phyloP scores from a whole-genome alignment of 2,329 filamentous ascomycete species.

The Microsporum ferrugineum region DNA sequence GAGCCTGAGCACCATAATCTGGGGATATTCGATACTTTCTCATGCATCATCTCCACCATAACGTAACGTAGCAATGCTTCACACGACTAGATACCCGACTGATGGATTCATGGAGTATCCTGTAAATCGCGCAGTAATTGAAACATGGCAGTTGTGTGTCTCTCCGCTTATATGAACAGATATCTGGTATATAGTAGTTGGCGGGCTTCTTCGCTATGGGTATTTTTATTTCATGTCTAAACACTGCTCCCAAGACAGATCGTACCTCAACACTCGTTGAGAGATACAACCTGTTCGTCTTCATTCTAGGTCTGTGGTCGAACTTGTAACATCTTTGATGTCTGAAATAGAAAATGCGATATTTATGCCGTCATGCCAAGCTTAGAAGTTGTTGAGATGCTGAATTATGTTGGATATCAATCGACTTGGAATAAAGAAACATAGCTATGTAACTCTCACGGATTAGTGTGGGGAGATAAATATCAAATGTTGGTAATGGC shows the following conservation, averaged over 20 bases:
- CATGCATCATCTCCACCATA: not conserved
- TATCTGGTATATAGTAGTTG: not conserved
- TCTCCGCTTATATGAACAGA: not conserved
- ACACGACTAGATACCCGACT: not conserved
- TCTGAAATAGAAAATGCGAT: not conserved
- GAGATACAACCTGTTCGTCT: not conserved
- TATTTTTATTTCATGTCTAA: not conserved
- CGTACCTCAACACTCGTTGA: not conserved
- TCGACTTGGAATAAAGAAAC: not conserved
- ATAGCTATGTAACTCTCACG: not conserved
- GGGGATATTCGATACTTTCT: not conserved
- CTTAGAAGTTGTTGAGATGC: not conserved
- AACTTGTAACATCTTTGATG: not conserved
- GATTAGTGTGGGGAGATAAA: not conserved
- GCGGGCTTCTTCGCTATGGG: not conserved
- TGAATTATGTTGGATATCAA: not conserved
- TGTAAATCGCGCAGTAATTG: not conserved
- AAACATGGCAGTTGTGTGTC: not conserved
- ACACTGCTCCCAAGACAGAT: too few species aligned
- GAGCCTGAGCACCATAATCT: not conserved
- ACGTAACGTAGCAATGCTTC: not conserved
- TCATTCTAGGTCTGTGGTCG: not conserved
- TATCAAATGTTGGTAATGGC: not conserved
- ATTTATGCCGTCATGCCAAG: conserved; percentile 1
- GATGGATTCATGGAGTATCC: too few species aligned